These are phyloP conservation scores for Heterobasidion occidentale DNA, from an alignment of 1,284 basidiomycete genomes.

Conservation along the genomic window DNA sequence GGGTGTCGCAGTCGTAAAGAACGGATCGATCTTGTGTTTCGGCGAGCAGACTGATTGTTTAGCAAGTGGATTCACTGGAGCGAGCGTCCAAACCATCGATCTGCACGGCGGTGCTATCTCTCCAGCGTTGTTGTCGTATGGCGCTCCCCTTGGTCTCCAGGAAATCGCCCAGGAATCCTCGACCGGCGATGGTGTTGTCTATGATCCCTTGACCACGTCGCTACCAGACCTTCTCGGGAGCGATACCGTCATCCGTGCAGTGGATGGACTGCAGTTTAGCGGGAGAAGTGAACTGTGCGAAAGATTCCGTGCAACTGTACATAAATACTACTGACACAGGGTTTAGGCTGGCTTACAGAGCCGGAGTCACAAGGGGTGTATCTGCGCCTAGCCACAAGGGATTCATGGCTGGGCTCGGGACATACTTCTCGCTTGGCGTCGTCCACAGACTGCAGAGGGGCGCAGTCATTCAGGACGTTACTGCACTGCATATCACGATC, in stretches of 20 bases:
- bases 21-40: slow-evolving; percentile 36
- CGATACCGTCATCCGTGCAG: slow-evolving; percentile 36
- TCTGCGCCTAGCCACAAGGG: slow-evolving; percentile 35
- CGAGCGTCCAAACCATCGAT: slow-evolving; percentile 20
- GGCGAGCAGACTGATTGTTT: slow-evolving; percentile 18
- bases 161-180: slow-evolving; percentile 54
- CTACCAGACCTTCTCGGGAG: slow-evolving; percentile 24
- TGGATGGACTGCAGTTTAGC: slow-evolving; percentile 44
- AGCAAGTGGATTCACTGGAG: not conserved
- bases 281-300: slow-evolving; percentile 46
- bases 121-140: slow-evolving; percentile 53
- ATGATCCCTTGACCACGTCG: slow-evolving; percentile 22
- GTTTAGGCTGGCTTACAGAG: slow-evolving; percentile 26
- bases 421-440: slow-evolving; percentile 38
- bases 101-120: slow-evolving; percentile 33
- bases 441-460: slow-evolving; percentile 34
- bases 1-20: slow-evolving; percentile 27
- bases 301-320: slow-evolving; percentile 5
- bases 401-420: slow-evolving; percentile 42
- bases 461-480: slow-evolving; percentile 42
- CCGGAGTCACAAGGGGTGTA: slow-evolving; percentile 29
- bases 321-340: not conserved
- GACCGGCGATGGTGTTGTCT: slow-evolving; percentile 55
- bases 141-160: slow-evolving; percentile 51
- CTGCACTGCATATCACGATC: slow-evolving; percentile 45